Conservation (phyloP, 495 filamentous ascomycete species). For the Oleoguttula mirabilis region DNA sequence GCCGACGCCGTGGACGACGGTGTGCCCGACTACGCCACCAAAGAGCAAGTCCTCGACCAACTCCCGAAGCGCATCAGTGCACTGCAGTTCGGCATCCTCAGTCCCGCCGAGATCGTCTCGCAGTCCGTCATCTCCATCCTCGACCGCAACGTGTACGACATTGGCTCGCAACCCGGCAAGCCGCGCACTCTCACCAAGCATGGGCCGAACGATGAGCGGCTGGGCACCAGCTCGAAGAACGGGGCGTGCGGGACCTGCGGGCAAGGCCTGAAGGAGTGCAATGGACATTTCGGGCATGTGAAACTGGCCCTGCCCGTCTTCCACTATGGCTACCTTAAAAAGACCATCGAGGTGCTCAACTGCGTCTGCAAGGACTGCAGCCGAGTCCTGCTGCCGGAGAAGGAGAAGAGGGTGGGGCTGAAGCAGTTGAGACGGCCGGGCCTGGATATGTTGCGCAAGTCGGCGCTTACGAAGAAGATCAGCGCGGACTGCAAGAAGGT, state of each 20-base stretch:
- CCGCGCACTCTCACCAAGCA: constrained; percentile 51
- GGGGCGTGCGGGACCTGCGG: constrained; percentile 72
- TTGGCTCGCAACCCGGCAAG: constrained; percentile 41
- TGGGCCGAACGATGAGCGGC: constrained; percentile 72
- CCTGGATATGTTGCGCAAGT: constrained; percentile 73
- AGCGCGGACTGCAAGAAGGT: constrained; percentile 79
- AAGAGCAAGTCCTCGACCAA: constrained; percentile 80
- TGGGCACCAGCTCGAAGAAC: constrained; percentile 77
- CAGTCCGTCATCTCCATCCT: constrained; percentile 88
- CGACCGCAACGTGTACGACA: constrained; percentile 79
- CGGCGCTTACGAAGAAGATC: constrained; percentile 71
- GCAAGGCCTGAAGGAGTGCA: constrained; percentile 62
- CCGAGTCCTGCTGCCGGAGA: constrained; percentile 63
- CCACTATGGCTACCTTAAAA: constrained; percentile 89
- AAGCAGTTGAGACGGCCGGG: constrained; percentile 66
- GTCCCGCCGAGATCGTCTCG: constrained; percentile 82
- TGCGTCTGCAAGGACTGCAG: constrained; percentile 87
- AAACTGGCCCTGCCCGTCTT: constrained; percentile 80
- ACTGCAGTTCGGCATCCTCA: constrained; percentile 88
- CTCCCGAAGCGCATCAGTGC: constrained; percentile 83
- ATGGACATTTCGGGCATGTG: constrained; percentile 91
- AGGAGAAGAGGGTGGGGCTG: constrained; percentile 57
- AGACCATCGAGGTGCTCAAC: constrained; percentile 76
- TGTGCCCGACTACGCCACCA: constrained; percentile 30
- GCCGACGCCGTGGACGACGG: no score